These are phyloP conservation scores for Annulohypoxylon moriforme DNA, from an alignment of 495 filamentous ascomycete genomes.

Conservation along the genomic window DNA sequence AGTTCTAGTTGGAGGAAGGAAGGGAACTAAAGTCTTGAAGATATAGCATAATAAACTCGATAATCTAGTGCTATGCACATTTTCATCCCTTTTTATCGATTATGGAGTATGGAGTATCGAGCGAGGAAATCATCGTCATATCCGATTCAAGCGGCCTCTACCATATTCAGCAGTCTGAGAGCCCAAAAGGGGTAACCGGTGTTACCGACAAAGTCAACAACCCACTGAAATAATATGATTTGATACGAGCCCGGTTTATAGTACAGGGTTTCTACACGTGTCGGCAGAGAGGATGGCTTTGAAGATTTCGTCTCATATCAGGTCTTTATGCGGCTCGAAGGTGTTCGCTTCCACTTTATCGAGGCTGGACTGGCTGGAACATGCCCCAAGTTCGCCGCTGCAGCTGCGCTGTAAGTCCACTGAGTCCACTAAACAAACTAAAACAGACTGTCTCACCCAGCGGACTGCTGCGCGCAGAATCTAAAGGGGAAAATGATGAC, in stretches of 20 bases:
- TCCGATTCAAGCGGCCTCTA: neutral
- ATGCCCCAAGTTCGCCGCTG: neutral
- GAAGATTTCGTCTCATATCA: constrained; percentile 7
- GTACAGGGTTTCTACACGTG: constrained; percentile 4
- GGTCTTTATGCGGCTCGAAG: constrained; percentile 5
- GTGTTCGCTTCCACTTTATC: constrained; percentile 6
- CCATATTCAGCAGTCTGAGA: neutral
- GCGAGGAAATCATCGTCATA: neutral
- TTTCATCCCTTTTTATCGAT: neutral
- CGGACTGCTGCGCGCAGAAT: neutral
- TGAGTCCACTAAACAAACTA: neutral
- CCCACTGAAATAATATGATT: neutral
- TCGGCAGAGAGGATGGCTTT: neutral
- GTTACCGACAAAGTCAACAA: constrained; percentile 12
- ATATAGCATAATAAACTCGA: neutral
- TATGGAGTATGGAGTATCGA: neutral
- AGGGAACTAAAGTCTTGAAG: neutral
- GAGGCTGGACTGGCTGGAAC: constrained; percentile 3
- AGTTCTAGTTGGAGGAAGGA: neutral
- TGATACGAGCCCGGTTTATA: constrained; percentile 3
- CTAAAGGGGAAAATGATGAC: constrained; percentile 9
- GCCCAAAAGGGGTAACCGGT: constrained; percentile 3
- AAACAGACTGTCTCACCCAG: constrained; percentile 1
- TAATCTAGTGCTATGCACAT: neutral
- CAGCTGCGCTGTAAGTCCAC: neutral